A percentile compares a stretch with the other conserved stretches of the same genome.
Evolutionary conservation across 2,329 filamentous ascomycete genomes (phyloP).

Genomic region (Zopfia rhizophila): DNA sequence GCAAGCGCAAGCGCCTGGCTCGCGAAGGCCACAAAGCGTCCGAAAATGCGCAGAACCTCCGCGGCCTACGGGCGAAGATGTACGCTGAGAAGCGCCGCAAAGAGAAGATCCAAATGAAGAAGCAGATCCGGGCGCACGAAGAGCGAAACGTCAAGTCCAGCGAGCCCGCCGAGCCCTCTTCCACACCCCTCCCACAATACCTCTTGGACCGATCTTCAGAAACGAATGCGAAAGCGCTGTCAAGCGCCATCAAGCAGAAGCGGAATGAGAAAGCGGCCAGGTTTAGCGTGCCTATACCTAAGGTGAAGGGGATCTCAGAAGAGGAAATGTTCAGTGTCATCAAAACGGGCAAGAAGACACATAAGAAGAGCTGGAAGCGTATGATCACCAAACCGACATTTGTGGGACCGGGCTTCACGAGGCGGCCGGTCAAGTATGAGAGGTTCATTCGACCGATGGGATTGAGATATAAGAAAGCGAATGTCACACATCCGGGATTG

Average conservation of each 20-base stretch:
- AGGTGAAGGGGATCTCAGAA: conserved; percentile 92
- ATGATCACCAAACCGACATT: conserved; percentile 87
- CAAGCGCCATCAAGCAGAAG: conserved; percentile 94
- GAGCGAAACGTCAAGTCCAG: conserved; percentile 93
- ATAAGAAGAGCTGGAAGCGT: conserved; percentile 82
- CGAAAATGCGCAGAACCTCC: conserved; percentile 91
- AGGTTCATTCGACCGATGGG: conserved; percentile 47
- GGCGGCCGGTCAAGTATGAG: conserved; percentile 81
- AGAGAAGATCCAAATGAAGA: conserved; percentile 74
- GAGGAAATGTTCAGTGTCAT: conserved; percentile 99
- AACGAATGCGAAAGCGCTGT: conserved; percentile 78
- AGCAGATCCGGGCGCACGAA: conserved; percentile 83
- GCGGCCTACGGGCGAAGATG: conserved; percentile 90
- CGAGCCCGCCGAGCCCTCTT: conserved; percentile 79
- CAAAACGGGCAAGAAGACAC: conserved; percentile 93
- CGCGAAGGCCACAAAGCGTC: conserved; percentile 90
- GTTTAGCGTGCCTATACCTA: conserved; percentile 91
- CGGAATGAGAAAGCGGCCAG: conserved; percentile 87
- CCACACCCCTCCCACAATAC: conserved; percentile 88
- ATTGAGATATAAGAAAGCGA: conserved; percentile 60
- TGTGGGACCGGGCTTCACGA: conserved; percentile 89
- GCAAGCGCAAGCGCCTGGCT: conserved; percentile 84
- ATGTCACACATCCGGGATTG: conserved; percentile 79
- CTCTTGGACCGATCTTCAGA: conserved; percentile 84
- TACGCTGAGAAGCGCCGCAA: conserved; percentile 92